A percentile compares a stretch with the other conserved stretches of the same genome.
Conservation (phyloP, 2,329 filamentous ascomycete genomes). For the Aspergillus eucalypticola region DNA sequence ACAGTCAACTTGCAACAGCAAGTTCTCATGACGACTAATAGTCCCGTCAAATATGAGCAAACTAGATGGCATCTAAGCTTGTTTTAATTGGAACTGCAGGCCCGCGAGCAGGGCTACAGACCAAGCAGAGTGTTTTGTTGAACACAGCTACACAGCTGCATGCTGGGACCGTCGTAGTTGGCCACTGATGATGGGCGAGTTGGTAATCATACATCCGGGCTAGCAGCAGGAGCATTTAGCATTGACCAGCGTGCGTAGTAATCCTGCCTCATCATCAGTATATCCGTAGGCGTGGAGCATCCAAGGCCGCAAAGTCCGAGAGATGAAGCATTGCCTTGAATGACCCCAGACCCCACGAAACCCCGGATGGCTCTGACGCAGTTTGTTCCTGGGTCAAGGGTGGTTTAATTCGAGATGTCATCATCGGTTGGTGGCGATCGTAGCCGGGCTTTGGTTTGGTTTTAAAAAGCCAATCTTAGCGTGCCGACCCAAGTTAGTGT, state of each 20-base stretch:
- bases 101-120: neutral
- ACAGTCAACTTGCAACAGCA: too few species aligned
- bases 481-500: neutral
- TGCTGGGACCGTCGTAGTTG: neutral
- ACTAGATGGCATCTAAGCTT: neutral
- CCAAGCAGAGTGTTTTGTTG: neutral
- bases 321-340: neutral
- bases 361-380: neutral
- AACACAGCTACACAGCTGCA: neutral
- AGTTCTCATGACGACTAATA: neutral
- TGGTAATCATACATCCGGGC: neutral
- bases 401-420: neutral
- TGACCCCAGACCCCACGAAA: constrained; percentile 6
- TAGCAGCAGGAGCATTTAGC: neutral
- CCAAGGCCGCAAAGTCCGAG: neutral
- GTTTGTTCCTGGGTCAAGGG: neutral
- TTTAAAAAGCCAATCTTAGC: constrained; percentile 6
- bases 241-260: neutral
- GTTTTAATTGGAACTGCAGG: neutral
- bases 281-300: neutral
- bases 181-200: neutral
- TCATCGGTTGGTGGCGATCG: constrained; percentile 2
- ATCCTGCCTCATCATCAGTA: neutral
- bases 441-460: neutral
- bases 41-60: neutral